phyloP scores from a whole-genome alignment of 2,329 filamentous ascomycete species.

The Epichloe coenophiala region DNA sequence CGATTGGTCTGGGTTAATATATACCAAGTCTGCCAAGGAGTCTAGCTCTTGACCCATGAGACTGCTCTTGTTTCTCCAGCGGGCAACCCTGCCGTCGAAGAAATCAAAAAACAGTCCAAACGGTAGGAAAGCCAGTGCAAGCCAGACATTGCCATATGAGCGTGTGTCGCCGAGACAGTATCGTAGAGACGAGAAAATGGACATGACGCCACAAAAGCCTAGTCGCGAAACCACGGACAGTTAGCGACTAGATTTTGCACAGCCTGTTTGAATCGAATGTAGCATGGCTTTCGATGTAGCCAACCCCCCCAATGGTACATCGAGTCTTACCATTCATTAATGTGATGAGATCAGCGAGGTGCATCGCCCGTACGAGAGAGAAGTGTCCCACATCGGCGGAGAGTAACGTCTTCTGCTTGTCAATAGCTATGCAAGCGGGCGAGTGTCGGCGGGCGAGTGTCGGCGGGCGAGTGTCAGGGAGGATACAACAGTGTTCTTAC shows the following conservation, averaged over 20 bases:
- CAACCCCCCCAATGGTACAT: neutral
- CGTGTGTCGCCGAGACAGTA: slow-evolving; percentile 68
- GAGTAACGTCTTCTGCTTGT: slow-evolving; percentile 67
- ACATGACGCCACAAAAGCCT: slow-evolving; percentile 84
- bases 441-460: neutral
- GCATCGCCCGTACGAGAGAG: slow-evolving; percentile 52
- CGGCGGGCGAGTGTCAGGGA: neutral
- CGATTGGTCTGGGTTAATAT: slow-evolving; percentile 11
- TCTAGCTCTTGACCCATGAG: slow-evolving; percentile 97
- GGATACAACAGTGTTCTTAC: slow-evolving; percentile 13
- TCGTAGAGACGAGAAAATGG: slow-evolving; percentile 85
- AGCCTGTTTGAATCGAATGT: neutral
- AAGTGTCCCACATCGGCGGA: slow-evolving; percentile 62
- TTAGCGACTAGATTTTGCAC: neutral
- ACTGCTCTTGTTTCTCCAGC: slow-evolving; percentile 93
- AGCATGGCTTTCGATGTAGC: neutral
- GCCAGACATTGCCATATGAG: slow-evolving; percentile 58
- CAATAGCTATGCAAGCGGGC: slow-evolving; percentile 33
- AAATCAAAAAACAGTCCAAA: slow-evolving; percentile 96
- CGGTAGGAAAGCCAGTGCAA: slow-evolving; percentile 75
- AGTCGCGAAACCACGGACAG: neutral
- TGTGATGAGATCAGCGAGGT: slow-evolving; percentile 75
- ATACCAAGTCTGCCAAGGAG: slow-evolving; percentile 84
- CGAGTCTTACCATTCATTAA: slow-evolving; percentile 53
- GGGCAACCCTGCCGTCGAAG: slow-evolving; percentile 90